Conservation (phyloP, 1,139 yeast species). For the Geotrichum reessii region DNA sequence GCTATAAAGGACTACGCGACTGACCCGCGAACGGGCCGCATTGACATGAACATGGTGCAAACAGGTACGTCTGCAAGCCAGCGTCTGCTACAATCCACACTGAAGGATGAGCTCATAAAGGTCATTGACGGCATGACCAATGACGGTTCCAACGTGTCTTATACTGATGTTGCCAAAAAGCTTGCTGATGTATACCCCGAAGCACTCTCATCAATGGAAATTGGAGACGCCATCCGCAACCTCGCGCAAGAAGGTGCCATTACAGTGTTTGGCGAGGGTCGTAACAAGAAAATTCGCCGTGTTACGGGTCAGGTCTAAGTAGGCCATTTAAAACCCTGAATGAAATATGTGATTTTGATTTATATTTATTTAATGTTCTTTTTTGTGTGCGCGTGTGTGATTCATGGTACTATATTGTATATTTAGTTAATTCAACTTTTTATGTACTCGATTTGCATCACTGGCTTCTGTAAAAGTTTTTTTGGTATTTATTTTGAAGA, state of each 20-base stretch:
- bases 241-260: constrained; percentile 73
- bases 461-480: too few relatives aligned
- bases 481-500: too few relatives aligned
- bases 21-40: constrained; percentile 92
- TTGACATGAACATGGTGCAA: constrained; percentile 95
- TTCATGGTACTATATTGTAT: too few relatives aligned
- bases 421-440: neutral
- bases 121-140: constrained; percentile 46
- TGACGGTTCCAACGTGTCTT: constrained; percentile 46
- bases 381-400: neutral
- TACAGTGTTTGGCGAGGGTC: constrained; percentile 67
- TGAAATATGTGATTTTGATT: neutral
- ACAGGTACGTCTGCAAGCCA: constrained; percentile 93
- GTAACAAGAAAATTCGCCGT: constrained; percentile 59
- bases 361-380: neutral
- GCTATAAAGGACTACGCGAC: constrained; percentile 98
- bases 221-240: constrained; percentile 61
- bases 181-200: constrained; percentile 66
- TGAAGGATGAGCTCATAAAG: constrained; percentile 39
- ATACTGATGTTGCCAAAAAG: constrained; percentile 55
- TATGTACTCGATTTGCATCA: too few relatives aligned
- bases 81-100: constrained; percentile 69
- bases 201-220: constrained; percentile 64
- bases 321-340: neutral
- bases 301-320: constrained; percentile 25